Percentiles rank a stretch among this genome's conserved stretches.
Evolutionary conservation across 441 rosid genomes (phyloP).

Genomic region (Daphne laureola): DNA sequence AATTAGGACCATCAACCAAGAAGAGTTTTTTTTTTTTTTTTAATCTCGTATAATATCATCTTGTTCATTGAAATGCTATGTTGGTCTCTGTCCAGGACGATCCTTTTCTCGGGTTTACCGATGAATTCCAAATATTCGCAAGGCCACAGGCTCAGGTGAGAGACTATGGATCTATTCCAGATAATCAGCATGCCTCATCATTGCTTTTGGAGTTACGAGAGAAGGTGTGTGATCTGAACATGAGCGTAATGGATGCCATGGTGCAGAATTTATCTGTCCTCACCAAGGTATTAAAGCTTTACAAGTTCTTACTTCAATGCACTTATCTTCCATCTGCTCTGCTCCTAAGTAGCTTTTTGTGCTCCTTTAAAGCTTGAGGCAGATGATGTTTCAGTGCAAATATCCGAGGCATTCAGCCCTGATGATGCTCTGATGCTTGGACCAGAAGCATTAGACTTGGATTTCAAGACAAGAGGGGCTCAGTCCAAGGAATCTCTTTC

Average conservation of each 20-base stretch:
- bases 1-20: too few species aligned
- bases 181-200: constrained; percentile 57
- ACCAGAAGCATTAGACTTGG: constrained; percentile 37
- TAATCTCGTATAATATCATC: neutral
- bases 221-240: constrained; percentile 41
- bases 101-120: constrained; percentile 65
- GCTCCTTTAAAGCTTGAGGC: constrained; percentile 43
- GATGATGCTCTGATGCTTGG: constrained; percentile 83
- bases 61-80: neutral
- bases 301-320: neutral
- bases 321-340: constrained; percentile 11
- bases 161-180: constrained; percentile 58
- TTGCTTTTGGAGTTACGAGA: constrained; percentile 46
- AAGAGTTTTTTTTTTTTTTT: too few species aligned
- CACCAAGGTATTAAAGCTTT: constrained; percentile 43
- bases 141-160: constrained; percentile 58
- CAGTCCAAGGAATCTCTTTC: constrained; percentile 75
- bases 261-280: constrained; percentile 41
- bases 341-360: constrained; percentile 11
- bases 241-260: constrained; percentile 35
- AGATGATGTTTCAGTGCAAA: constrained; percentile 53
- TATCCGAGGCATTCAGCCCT: constrained; percentile 72
- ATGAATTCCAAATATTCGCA: constrained; percentile 61
- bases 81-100: constrained; percentile 53
- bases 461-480: constrained; percentile 34